A percentile compares a stretch with the other conserved stretches of the same genome.
Conservation (phyloP, 2,329 filamentous ascomycete species). For the Paecilomyces formosus region DNA sequence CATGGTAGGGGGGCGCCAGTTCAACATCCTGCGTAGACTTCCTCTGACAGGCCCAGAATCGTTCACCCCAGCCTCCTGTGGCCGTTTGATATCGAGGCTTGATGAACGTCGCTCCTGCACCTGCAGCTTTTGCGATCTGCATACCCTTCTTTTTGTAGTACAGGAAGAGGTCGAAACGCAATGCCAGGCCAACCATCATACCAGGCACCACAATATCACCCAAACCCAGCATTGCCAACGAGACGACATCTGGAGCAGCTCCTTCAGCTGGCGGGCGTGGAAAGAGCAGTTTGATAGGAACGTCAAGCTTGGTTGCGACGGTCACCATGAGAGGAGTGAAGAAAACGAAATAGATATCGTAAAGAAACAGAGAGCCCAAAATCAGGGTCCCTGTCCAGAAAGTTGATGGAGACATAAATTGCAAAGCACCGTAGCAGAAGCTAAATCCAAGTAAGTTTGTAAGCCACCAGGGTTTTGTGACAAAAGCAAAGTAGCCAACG, state of each 20-base stretch:
- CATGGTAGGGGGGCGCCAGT: conserved; percentile 25
- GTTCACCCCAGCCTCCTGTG: conserved; percentile 72
- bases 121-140: conserved; percentile 24
- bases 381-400: conserved; percentile 76
- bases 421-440: conserved; percentile 75
- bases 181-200: conserved; percentile 77
- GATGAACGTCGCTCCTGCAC: conserved; percentile 9
- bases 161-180: conserved; percentile 86
- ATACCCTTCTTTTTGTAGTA: conserved; percentile 64
- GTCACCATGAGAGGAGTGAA: conserved; percentile 49
- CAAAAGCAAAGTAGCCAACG: conserved; percentile 57
- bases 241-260: conserved; percentile 32
- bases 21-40: conserved; percentile 17
- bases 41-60: conserved; percentile 60
- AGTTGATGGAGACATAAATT: conserved; percentile 81
- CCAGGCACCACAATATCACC: conserved; percentile 93
- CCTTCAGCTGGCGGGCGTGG: conserved; percentile 52
- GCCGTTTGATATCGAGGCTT: conserved; percentile 44
- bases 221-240: conserved; percentile 72
- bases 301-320: conserved; percentile 78
- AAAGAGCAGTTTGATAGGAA: conserved; percentile 87
- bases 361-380: conserved; percentile 75
- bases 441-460: conserved; percentile 83
- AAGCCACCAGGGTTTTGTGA: conserved; percentile 59
- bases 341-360: conserved; percentile 72